A percentile compares a stretch with the other conserved stretches of the same genome.
These are phyloP conservation scores for California macrophylla DNA, from an alignment of 441 rosid genomes.

Conservation along the genomic window DNA sequence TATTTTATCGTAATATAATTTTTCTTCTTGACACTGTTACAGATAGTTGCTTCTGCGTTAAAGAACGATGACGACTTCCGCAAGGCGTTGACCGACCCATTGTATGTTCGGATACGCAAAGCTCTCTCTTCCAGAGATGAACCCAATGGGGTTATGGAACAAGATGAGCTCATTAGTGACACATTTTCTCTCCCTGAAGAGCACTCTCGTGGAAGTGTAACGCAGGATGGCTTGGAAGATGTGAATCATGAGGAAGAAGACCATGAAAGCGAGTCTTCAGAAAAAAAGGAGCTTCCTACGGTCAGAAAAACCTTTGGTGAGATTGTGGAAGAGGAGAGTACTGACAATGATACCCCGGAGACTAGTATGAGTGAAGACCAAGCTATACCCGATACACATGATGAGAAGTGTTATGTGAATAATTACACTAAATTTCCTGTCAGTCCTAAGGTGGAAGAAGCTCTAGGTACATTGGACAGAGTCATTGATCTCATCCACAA, in stretches of 20 bases:
- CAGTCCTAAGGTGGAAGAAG: constrained; percentile 62
- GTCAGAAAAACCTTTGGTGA: constrained; percentile 31
- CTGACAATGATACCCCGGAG: constrained; percentile 14
- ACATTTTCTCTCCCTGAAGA: constrained; percentile 16
- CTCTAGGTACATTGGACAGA: constrained; percentile 64
- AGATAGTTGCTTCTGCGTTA: constrained; percentile 58
- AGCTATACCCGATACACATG: constrained; percentile 13
- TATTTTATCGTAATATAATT: neutral
- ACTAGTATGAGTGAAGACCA: constrained; percentile 18
- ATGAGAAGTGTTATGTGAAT: constrained; percentile 15
- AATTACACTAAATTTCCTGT: constrained; percentile 27
- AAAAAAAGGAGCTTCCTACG: constrained; percentile 11
- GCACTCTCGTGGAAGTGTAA: constrained; percentile 15
- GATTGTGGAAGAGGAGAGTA: constrained; percentile 52
- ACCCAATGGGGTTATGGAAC: constrained; percentile 22
- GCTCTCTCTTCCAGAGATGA: constrained; percentile 34
- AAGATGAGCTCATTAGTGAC: constrained; percentile 16
- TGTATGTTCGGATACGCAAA: constrained; percentile 47
- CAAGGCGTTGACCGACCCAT: constrained; percentile 48
- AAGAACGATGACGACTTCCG: constrained; percentile 46
- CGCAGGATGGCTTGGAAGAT: constrained; percentile 14
- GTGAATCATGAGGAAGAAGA: constrained; percentile 17
- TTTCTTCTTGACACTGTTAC: constrained; percentile 16
- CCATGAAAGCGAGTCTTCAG: constrained; percentile 16
- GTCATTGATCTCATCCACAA: constrained; percentile 48